Base-by-base conservation (phyloP, 2,329 filamentous ascomycete species). In the Aspergillus fructus region DNA sequence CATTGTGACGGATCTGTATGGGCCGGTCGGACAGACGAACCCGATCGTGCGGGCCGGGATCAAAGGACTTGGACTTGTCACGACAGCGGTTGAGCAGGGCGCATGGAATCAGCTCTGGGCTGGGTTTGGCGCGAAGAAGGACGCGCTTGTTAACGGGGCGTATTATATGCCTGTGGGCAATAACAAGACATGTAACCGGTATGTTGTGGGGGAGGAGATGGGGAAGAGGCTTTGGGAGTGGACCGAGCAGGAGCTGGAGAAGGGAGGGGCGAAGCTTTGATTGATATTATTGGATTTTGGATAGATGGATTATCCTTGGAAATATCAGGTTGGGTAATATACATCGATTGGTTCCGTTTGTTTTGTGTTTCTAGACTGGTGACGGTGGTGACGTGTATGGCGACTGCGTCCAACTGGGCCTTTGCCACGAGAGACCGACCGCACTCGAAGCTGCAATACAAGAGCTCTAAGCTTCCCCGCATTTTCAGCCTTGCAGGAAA, bases 1-100 rank as follows among this genome's bases (percentile, higher is more conserved):
- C n/a, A 70, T 74, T 33, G 46, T 69, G 15, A 75, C 71, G 1
- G 65, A 71, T 46, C 50, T 75, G 2, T 72, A 72, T 23, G 59
- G 54, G 2, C 50, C 71, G 0, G 49, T 66, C 1, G 58, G 45
- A 13, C 33, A 59, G n/a, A 42, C 56, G 2, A 64, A 61, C 1
- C 15, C 50, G 1, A 0, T 65, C 3, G 50, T 34, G 37, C 46
- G 53, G 2, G 13, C 64, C 8, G 55, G 60, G 4, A 58, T 57
- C 1, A 65, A 62, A 17, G 3, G 56, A 2, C 7, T 68, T 41
- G 46, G 59, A 3, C 12, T 63, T 6, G 56, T 68, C 13, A 63
- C 62, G 2, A 65, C 68, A 7, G 59, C 62, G 2, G 54, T 69
- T 5, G 33, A 52, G 2, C 53, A 64, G 23, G 70, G 69, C 4